Conservation (phyloP, 1,284 basidiomycete species). For the Vanrija sp. region DNA sequence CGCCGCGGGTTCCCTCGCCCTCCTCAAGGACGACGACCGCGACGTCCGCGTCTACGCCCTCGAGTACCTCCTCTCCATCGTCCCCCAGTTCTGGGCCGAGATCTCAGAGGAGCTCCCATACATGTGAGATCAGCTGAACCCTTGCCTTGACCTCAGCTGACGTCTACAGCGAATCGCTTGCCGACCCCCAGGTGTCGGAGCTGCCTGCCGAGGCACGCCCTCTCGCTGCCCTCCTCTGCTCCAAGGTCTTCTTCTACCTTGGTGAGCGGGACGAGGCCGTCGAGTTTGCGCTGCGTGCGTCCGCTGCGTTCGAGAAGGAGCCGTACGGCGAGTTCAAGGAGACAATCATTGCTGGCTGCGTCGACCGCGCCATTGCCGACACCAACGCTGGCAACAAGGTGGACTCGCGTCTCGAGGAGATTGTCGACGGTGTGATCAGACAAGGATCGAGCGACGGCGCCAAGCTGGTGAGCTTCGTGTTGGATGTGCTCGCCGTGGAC, state of each 20-base stretch:
- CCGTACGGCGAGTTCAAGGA: constrained; percentile 78
- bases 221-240: constrained; percentile 79
- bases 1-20: constrained; percentile 77
- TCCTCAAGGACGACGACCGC: constrained; percentile 76
- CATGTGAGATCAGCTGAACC: constrained; percentile 77
- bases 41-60: constrained; percentile 86
- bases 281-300: constrained; percentile 87
- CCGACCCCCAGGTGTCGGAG: constrained; percentile 65
- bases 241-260: constrained; percentile 94
- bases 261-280: constrained; percentile 90
- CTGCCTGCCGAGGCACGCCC: constrained; percentile 68
- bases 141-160: not conserved
- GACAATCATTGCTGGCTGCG: constrained; percentile 88
- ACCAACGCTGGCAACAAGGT: constrained; percentile 54
- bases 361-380: constrained; percentile 76
- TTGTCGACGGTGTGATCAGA: constrained; percentile 82
- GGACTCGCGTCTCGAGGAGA: constrained; percentile 69
- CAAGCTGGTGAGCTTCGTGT: constrained; percentile 73
- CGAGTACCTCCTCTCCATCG: constrained; percentile 70
- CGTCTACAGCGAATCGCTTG: constrained; percentile 72
- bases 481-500: not conserved
- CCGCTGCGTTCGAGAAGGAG: constrained; percentile 74
- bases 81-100: constrained; percentile 94
- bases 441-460: constrained; percentile 76
- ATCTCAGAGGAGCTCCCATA: constrained; percentile 87